Evolutionary conservation across 768 basidiomycete genomes (phyloP).

Genomic region (Psilocybe cubensis): DNA sequence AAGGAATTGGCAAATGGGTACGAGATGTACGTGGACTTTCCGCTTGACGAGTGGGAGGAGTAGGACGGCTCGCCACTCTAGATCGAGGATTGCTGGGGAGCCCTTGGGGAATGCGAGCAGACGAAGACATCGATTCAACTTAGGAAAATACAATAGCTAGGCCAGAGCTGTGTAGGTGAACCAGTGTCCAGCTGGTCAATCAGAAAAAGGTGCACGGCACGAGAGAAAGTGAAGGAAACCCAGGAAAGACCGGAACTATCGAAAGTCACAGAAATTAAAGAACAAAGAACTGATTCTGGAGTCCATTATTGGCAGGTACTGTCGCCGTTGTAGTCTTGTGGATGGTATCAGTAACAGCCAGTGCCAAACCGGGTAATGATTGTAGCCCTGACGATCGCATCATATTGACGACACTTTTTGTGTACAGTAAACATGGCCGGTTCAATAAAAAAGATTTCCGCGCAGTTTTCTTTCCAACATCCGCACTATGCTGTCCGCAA

Average conservation of each 20-base stretch:
- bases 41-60: background rate
- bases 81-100: conserved; percentile 29
- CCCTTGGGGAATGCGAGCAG: conserved; percentile 18
- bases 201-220: conserved; percentile 21
- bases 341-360: background rate
- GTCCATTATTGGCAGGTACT: conserved; percentile 12
- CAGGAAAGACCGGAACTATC: background rate
- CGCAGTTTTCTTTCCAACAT: conserved; percentile 1
- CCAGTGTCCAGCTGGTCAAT: conserved; percentile 22
- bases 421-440: background rate
- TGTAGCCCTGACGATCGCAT: conserved; percentile 23
- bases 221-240: conserved; percentile 7
- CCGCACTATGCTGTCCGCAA: conserved; percentile 17
- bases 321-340: conserved; percentile 10
- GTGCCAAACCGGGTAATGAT: conserved; percentile 1
- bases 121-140: conserved; percentile 11
- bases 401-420: conserved; percentile 10
- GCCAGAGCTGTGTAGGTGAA: conserved; percentile 5
- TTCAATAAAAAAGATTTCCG: background rate
- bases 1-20: background rate
- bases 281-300: background rate
- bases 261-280: conserved; percentile 3
- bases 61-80: conserved; percentile 11
- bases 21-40: conserved; percentile 1
- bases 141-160: conserved; percentile 2